Evolutionary conservation across 169 alveolate species (phyloP).

Genomic region (Cyclospora cayetanensis): DNA sequence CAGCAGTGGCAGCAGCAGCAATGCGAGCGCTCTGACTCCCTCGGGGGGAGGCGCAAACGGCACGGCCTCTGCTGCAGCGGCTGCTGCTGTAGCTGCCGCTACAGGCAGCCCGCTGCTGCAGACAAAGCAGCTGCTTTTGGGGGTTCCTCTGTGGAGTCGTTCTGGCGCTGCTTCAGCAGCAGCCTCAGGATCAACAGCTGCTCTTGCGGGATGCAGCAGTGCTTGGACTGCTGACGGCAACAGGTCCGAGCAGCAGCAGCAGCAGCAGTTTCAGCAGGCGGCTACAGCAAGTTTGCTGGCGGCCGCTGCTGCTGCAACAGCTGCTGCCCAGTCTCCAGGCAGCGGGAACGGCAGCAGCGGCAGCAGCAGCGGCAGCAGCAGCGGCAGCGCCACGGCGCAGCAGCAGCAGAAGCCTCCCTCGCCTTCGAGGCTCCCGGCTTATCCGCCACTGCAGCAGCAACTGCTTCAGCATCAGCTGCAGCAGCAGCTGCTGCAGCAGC

Average conservation of each 20-base stretch:
- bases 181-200: background rate
- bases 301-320: slow-evolving; percentile 42
- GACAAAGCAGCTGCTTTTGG: slow-evolving; percentile 57
- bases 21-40: background rate
- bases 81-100: slow-evolving; percentile 53
- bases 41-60: background rate
- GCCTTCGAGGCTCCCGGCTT: slow-evolving; percentile 25
- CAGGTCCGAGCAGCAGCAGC: slow-evolving; percentile 45
- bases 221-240: background rate
- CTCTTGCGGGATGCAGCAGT: background rate
- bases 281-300: background rate
- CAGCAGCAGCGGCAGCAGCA: slow-evolving; percentile 17
- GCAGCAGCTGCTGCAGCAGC: slow-evolving; percentile 56
- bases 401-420: slow-evolving; percentile 53
- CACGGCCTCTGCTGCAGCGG: slow-evolving; percentile 33
- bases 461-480: slow-evolving; percentile 64
- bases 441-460: slow-evolving; percentile 57
- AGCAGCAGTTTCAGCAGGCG: slow-evolving; percentile 20
- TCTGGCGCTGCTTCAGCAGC: slow-evolving; percentile 49
- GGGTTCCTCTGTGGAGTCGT: slow-evolving; percentile 50
- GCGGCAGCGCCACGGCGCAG: slow-evolving; percentile 32
- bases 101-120: slow-evolving; percentile 56
- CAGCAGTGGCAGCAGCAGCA: slow-evolving; percentile 28
- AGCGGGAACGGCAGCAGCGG: slow-evolving; percentile 21
- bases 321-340: background rate